phyloP scores from a whole-genome alignment of 2,329 filamentous ascomycete species.

The Cercospora citrullina region DNA sequence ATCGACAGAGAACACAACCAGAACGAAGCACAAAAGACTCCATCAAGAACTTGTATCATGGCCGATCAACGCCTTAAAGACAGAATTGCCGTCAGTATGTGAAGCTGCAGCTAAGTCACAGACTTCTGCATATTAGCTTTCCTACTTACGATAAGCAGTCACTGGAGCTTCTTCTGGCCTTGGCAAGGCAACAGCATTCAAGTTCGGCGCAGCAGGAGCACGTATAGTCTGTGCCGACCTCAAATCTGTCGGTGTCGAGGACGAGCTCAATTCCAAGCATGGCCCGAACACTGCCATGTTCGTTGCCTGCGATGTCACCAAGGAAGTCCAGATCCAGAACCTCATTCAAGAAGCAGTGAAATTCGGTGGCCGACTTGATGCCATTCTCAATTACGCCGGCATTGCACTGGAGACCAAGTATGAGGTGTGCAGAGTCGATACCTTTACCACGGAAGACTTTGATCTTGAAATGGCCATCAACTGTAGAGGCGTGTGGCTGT shows the following conservation, averaged over 20 bases:
- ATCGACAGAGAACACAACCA: not conserved
- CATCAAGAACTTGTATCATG: not conserved
- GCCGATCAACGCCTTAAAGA: slow-evolving; percentile 27
- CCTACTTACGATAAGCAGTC: slow-evolving; percentile 12
- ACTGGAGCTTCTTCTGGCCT: slow-evolving; percentile 34
- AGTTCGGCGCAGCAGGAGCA: slow-evolving; percentile 32
- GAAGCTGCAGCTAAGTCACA: not conserved
- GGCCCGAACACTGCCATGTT: slow-evolving; percentile 29
- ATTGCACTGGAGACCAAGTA: slow-evolving; percentile 22
- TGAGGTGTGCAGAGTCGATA: not conserved
- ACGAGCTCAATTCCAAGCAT: slow-evolving; percentile 27
- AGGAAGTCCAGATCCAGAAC: slow-evolving; percentile 29
- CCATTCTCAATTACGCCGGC: slow-evolving; percentile 33
- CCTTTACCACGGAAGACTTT: slow-evolving; percentile 25
- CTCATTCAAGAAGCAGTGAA: slow-evolving; percentile 29
- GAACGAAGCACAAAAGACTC: not conserved
- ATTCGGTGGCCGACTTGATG: slow-evolving; percentile 34
- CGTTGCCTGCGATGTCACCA: slow-evolving; percentile 30
- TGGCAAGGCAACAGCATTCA: slow-evolving; percentile 32
- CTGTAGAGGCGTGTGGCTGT: slow-evolving; percentile 44
- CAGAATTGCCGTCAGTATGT: slow-evolving; percentile 31
- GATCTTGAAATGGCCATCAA: slow-evolving; percentile 39
- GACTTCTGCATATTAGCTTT: not conserved
- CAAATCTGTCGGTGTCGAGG: slow-evolving; percentile 24
- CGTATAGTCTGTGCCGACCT: slow-evolving; percentile 33